Evolutionary conservation across 139 green algal species (phyloP).

Genomic region (Chlamydomonas sp.): DNA sequence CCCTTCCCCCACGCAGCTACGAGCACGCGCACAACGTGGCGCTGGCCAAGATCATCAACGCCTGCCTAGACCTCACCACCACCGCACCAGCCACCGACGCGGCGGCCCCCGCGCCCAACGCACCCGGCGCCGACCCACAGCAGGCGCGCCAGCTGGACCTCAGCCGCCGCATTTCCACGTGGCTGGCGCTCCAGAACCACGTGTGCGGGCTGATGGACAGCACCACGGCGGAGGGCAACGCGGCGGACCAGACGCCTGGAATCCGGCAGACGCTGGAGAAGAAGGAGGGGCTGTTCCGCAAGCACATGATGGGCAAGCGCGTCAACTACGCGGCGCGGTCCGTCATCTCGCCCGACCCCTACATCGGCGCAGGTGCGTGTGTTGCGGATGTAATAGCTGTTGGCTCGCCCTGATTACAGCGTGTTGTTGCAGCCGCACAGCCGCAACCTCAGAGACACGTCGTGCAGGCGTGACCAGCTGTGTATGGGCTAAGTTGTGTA

Average conservation of each 20-base stretch:
- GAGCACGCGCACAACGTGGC: conserved; percentile 95
- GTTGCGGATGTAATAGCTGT: conserved; percentile 12
- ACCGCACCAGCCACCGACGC: conserved; percentile 28
- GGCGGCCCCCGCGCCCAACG: background rate
- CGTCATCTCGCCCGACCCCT: conserved; percentile 97
- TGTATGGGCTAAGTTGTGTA: no score
- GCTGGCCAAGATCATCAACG: conserved; percentile 78
- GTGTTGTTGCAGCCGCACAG: background rate
- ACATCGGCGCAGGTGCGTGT: conserved; percentile 66
- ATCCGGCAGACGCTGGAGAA: conserved; percentile 95
- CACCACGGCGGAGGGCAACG: conserved; percentile 62
- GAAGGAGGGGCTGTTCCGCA: conserved; percentile 96
- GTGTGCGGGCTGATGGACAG: conserved; percentile 91
- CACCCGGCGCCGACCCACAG: background rate
- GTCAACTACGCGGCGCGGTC: conserved; percentile 97
- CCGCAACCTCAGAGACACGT: no score
- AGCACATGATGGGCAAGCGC: conserved; percentile 99
- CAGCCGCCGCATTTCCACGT: conserved; percentile 62
- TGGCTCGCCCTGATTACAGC: background rate
- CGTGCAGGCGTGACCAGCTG: no score
- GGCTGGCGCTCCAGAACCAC: conserved; percentile 87
- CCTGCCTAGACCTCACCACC: conserved; percentile 77
- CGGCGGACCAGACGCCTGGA: background rate
- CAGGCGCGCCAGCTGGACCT: conserved; percentile 46
- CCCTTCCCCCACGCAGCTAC: conserved; percentile 63